Conservation (phyloP, 352 stramenopile genomes). For the Saprolegnia parasitica region DNA sequence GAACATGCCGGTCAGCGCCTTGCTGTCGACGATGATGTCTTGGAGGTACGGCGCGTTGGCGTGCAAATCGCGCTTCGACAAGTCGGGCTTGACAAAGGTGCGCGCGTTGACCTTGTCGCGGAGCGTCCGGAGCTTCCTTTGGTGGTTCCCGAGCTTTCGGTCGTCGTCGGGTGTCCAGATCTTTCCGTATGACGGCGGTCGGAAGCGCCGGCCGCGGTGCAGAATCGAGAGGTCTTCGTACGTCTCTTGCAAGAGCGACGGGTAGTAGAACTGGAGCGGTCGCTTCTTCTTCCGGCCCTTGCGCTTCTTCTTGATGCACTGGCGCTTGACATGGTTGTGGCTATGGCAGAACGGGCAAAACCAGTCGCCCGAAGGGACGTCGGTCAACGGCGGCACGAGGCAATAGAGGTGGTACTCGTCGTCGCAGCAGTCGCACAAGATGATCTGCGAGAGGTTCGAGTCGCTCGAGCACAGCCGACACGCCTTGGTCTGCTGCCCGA, state of each 20-base stretch:
- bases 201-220: conserved; percentile 7
- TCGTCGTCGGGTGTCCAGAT: conserved; percentile 20
- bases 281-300: conserved; percentile 20
- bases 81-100: conserved; percentile 3
- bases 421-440: conserved; percentile 87
- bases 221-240: conserved; percentile 29
- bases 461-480: conserved; percentile 26
- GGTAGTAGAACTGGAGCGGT: conserved; percentile 25
- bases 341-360: conserved; percentile 59
- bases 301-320: conserved; percentile 29
- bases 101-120: conserved; percentile 19
- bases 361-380: conserved; percentile 63
- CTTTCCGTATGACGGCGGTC: conserved; percentile 8
- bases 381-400: conserved; percentile 57
- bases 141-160: conserved; percentile 7
- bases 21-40: conserved; percentile 10
- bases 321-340: conserved; percentile 17
- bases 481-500: conserved; percentile 23
- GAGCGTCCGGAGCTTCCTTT: conserved; percentile 4
- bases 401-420: conserved; percentile 77
- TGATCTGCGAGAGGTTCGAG: conserved; percentile 26
- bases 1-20: conserved; percentile 2
- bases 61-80: background rate
- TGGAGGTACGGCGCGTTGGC: conserved; percentile 7
- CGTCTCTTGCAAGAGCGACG: conserved; percentile 22